Evolutionary conservation across 371 early-diverging fungal species (phyloP), one percentile per base, ranked within the genome.

Genomic region (Cladochytrium tenue): DNA sequence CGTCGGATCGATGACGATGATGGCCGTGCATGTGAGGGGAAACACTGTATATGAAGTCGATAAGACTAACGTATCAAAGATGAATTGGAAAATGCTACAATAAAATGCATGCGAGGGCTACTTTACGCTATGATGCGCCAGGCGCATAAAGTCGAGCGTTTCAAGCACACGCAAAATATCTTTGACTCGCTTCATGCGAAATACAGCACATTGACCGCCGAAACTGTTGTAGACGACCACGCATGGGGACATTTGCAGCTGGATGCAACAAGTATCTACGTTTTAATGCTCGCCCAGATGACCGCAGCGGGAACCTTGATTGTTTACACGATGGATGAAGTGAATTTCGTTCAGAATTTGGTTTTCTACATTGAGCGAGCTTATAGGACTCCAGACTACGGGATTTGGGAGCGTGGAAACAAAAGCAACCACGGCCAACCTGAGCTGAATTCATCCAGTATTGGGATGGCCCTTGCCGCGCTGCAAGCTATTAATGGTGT

Each of bases 401-500:
- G 93, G 53, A 89, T 92, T 58, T 93, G 95, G 95, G 95, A 95
- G 70, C 81, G 95, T 50, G 95, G 95, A 57, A 89, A 93, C 78
- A 95, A 95, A 75, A 86, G 86, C 57, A 95, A 95, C 73, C 92
- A 93, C 72, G 95, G 93, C 25, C 79, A 87, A 55, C 91, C 93
- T 2, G 95, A 95, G 72, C 68, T 95, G 61, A 95, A 95, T 67
- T 90, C 90, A 0, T 92, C 92, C 0, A 89, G 90, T 20, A 92
- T 95, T 55, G 95, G 95, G 53, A 95, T 95, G 92, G 93, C 87
- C 3, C 88, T 91, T 1, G 93, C 93, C 17, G 95, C 95, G 1
- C 80, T 95, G 56, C 88, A 90, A 66, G 91, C 93, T 3, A 91
- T 95, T 68, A 92, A 93, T 68, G 92, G 92, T 15, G 76, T 95